Base-by-base conservation (phyloP, 2,329 filamentous ascomycete species). In the Verticillium isaacii region DNA sequence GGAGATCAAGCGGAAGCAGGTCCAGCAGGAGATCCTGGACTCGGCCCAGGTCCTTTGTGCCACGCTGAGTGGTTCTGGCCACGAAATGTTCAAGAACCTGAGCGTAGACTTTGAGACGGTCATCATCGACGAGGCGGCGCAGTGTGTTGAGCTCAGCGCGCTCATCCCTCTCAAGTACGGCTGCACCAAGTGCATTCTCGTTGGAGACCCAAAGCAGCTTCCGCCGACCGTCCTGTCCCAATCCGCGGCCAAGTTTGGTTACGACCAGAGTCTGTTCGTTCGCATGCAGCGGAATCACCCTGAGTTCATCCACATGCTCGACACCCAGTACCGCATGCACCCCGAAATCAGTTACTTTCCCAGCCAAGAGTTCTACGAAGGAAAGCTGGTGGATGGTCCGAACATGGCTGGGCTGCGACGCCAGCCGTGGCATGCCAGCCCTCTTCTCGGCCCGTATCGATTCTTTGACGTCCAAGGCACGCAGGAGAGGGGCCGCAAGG, bases 241-340 rank as follows among this genome's bases (percentile, higher is more conserved):
- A 72, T 93, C 93, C 68, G 95, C 95, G 5, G 91, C 93, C 15
- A 86, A 88, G 41, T 98, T 93, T 75, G 93, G 95, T 66, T 99
- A 98, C 76, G 94, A 98, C 71, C 95, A 99, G 78, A 97, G 92
- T 83, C 80, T 99, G 76, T 99, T 99, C 78, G 95, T 98, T 60
- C 90, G 95, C 37, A 99, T 99, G 94, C 95, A 98, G 73, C 88
- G 89, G 69, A 97, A 97, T 66, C 89, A 94, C 69, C 91, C 92
- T 1, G 81, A 90, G 36, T 90, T 96, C 66, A 88, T 99, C 17
- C 94, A 99, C 78, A 82, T 99, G 32, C 86, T 99, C n/a, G 94
- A 98, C 72, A 95, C 90, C 61, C 95, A 99, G 72, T 99, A 99
- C 74, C 95, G 95, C 76, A 99, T 99, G 96, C 95, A 99, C 77